phyloP scores from a whole-genome alignment of 495 filamentous ascomycete species.

The Penicillium alfredii region DNA sequence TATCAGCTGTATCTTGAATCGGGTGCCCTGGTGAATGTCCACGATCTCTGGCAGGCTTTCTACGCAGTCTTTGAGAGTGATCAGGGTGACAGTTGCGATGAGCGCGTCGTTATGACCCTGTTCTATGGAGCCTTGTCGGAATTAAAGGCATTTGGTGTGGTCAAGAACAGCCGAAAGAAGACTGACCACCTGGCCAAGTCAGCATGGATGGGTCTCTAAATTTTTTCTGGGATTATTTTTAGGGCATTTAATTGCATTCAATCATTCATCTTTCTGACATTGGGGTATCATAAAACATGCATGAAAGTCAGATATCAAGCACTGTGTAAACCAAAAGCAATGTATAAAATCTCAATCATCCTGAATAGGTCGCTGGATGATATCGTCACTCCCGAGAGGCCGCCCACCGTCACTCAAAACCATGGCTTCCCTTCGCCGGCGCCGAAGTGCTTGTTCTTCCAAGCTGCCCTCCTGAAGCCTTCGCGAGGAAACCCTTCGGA shows the following conservation, averaged over 20 bases:
- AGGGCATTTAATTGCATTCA: constrained; percentile 9
- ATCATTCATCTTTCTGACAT: constrained; percentile 11
- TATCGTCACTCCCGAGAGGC: constrained; percentile 44
- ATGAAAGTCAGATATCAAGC: constrained; percentile 3
- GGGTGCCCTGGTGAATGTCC: constrained; percentile 78
- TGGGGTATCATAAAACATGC: constrained; percentile 23
- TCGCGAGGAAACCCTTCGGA: constrained; percentile 22
- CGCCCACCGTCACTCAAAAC: constrained; percentile 47
- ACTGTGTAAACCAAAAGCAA: background rate
- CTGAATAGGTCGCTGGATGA: constrained; percentile 40
- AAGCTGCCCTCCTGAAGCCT: constrained; percentile 39
- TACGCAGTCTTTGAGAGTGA: constrained; percentile 65
- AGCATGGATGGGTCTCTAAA: constrained; percentile 60
- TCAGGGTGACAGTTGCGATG: constrained; percentile 43
- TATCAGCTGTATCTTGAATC: constrained; percentile 92
- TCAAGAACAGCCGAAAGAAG: constrained; percentile 87
- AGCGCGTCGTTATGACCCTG: constrained; percentile 52
- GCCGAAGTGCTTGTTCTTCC: constrained; percentile 45
- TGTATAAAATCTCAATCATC: constrained; percentile 4
- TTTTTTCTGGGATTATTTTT: constrained; percentile 4
- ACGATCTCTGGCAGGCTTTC: constrained; percentile 88
- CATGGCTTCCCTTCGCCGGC: constrained; percentile 50
- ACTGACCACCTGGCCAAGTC: constrained; percentile 84
- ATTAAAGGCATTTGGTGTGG: constrained; percentile 73
- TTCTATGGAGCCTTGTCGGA: constrained; percentile 85